Evolutionary conservation across 371 early-diverging fungal genomes (phyloP).

Genomic region (Lichtheimia hyalospora): DNA sequence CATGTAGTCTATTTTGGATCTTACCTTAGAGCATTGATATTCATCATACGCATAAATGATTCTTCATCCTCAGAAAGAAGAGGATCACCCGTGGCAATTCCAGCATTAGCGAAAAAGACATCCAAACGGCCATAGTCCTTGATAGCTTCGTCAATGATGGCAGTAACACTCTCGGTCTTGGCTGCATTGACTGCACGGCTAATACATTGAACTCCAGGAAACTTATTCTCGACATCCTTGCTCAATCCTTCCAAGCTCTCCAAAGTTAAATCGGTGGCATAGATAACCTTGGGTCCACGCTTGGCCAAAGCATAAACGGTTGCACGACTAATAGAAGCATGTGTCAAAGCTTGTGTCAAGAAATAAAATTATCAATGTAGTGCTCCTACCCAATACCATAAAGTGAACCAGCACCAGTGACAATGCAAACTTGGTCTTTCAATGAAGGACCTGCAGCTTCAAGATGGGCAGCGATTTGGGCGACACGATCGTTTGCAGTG

Average conservation of each 20-base stretch:
- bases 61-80: constrained; percentile 26
- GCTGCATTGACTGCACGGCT: constrained; percentile 51
- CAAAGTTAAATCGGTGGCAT: constrained; percentile 41
- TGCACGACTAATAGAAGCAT: constrained; percentile 32
- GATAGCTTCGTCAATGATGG: constrained; percentile 42
- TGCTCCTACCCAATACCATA: constrained; percentile 49
- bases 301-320: constrained; percentile 45
- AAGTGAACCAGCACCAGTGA: constrained; percentile 54
- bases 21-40: constrained; percentile 33
- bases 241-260: constrained; percentile 38
- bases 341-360: not conserved
- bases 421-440: constrained; percentile 50
- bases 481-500: constrained; percentile 38
- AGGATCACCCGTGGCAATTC: constrained; percentile 18
- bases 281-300: constrained; percentile 49
- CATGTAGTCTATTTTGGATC: not conserved
- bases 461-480: constrained; percentile 41
- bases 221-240: constrained; percentile 34
- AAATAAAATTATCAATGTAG: not conserved
- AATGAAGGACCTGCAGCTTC: constrained; percentile 34
- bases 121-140: constrained; percentile 47
- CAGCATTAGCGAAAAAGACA: constrained; percentile 54
- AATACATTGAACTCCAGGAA: constrained; percentile 37
- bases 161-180: constrained; percentile 30
- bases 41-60: constrained; percentile 35